Evolutionary conservation across 495 filamentous ascomycete genomes (phyloP), one percentile per base, ranked within the genome.

Genomic region (Aspergillus conjunctus): DNA sequence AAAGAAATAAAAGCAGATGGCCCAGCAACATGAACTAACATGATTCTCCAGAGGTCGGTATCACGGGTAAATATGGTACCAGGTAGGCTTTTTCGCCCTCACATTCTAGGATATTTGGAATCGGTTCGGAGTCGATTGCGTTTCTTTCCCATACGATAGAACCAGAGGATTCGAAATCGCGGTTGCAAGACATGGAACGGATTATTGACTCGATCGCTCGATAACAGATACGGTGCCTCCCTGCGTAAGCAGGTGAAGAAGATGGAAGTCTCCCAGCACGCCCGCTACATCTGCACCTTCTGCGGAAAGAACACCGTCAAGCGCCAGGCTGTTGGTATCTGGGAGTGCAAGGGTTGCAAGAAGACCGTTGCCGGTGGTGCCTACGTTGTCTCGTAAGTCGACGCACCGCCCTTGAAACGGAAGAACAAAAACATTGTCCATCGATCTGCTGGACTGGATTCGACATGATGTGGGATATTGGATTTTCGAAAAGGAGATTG

Each of bases 231-330:
- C 81, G 94, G 94, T 89, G 94, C 94, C 77, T 98, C 94, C 72
- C 91, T 98, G 80, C 91, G 94, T 83, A 98, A 98, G 85, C 94
- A 97, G 79, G 91, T 98, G 75, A 98, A 98, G 91, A 97, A 97
- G 88, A 96, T 97, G 90, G 94, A 98, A 89, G 88, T 96, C 73
- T 87, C 89, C 57, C 93, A 98, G 79, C 93, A 97, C 85, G 91
- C 92, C 78, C 85, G 87, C 76, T 97, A 97, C 85, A 62, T 79
- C 71, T 81, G 78, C 85, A 93, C 91, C 53, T 94, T 95, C 87
- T 97, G 93, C 87, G 93, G 92, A 67, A 97, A 96, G 86, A 88
- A 84, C 79, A 89, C 88, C 62, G 94, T 98, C 68, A 94, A 94
- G 86, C 87, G 94, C 65, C 81, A 91, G 66, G 85, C 91, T 55